Percentiles rank a stretch among this genome's conserved stretches.
These are phyloP conservation scores for Pulveroboletus sp. DNA, from an alignment of 768 basidiomycete genomes.

Conservation along the genomic window DNA sequence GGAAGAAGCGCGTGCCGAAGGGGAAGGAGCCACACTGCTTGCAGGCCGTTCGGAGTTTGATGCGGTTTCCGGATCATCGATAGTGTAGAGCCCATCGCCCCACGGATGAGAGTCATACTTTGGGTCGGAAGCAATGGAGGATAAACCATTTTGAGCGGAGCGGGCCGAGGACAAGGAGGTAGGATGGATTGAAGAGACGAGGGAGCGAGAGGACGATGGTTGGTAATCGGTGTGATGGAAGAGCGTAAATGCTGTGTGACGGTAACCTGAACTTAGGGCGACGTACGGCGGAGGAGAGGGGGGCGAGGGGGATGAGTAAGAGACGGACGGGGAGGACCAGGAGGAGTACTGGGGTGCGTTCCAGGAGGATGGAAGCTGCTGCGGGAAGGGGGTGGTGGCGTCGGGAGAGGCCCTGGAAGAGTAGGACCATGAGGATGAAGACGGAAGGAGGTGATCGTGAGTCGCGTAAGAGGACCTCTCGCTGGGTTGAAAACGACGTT, in stretches of 20 bases:
- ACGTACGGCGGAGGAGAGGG: slow-evolving; percentile 23
- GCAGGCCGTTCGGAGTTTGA: slow-evolving; percentile 34
- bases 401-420: slow-evolving; percentile 22
- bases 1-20: slow-evolving; percentile 34
- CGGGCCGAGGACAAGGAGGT: slow-evolving; percentile 19
- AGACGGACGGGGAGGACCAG: slow-evolving; percentile 13
- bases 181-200: slow-evolving; percentile 13
- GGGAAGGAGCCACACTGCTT: slow-evolving; percentile 33
- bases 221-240: slow-evolving; percentile 23
- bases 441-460: slow-evolving; percentile 22
- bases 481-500: slow-evolving; percentile 30
- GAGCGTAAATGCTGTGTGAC: slow-evolving; percentile 21
- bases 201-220: slow-evolving; percentile 15
- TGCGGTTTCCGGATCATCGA: slow-evolving; percentile 32
- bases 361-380: slow-evolving; percentile 21
- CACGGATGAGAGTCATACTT: slow-evolving; percentile 28
- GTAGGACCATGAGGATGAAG: slow-evolving; percentile 27
- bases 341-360: slow-evolving; percentile 13
- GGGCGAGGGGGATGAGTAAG: slow-evolving; percentile 22
- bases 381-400: slow-evolving; percentile 8
- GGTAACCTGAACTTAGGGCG: slow-evolving; percentile 19
- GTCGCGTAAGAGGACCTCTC: slow-evolving; percentile 22
- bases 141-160: slow-evolving; percentile 9
- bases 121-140: slow-evolving; percentile 10
- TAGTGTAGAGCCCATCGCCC: slow-evolving; percentile 32